Percentiles rank a stretch among this genome's conserved stretches.
phyloP scores from a whole-genome alignment of 225 moss, liverwort and hornwort species.

The Ulota crispa region DNA sequence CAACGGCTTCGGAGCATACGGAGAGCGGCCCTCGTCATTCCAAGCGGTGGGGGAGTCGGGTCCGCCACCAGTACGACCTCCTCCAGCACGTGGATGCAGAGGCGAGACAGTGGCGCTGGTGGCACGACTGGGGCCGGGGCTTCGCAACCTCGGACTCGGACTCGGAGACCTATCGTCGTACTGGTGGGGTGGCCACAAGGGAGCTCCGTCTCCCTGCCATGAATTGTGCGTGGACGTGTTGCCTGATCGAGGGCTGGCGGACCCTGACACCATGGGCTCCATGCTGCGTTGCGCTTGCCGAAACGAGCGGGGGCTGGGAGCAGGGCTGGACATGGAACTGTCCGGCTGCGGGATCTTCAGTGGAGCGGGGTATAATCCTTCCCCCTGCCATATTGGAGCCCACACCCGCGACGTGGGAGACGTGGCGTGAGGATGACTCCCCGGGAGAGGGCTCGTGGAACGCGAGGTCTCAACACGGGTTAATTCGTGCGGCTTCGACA shows the following conservation, averaged over 20 bases:
- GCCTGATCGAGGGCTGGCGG: constrained; percentile 86
- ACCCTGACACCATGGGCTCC: constrained; percentile 61
- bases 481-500: constrained; percentile 59
- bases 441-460: constrained; percentile 80
- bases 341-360: constrained; percentile 73
- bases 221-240: constrained; percentile 90
- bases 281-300: constrained; percentile 39
- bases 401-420: constrained; percentile 59
- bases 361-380: constrained; percentile 51
- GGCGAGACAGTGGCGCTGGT: constrained; percentile 88
- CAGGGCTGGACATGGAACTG: constrained; percentile 93
- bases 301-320: constrained; percentile 73
- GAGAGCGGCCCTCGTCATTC: constrained; percentile 66
- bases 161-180: constrained; percentile 73
- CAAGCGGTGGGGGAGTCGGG: constrained; percentile 75
- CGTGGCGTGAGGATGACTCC: constrained; percentile 63
- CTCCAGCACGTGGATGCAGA: constrained; percentile 63
- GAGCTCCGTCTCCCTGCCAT: constrained; percentile 77
- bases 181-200: constrained; percentile 53
- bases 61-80: constrained; percentile 38
- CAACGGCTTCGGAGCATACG: constrained; percentile 72
- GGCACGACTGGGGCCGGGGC: constrained; percentile 77
- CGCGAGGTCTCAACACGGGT: constrained; percentile 48
- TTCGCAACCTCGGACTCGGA: constrained; percentile 81
- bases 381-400: constrained; percentile 58